Evolutionary conservation across 2,329 filamentous ascomycete species (phyloP), one percentile per base, ranked within the genome.

Genomic region (Uncinocarpus reesii): DNA sequence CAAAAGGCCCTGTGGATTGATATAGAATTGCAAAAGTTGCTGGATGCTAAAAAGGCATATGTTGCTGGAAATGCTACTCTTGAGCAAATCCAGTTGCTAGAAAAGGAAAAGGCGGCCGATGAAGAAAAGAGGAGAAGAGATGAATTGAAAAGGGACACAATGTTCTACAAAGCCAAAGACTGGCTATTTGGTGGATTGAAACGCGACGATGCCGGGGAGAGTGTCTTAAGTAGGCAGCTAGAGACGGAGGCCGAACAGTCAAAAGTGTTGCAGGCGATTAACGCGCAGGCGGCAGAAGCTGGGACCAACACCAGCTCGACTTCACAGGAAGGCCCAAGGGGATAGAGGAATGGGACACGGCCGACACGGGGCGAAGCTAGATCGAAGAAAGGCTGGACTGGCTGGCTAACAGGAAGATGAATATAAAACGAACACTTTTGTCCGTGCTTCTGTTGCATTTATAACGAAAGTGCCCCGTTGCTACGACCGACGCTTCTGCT

Each of bases 1-100:
- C 80, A 82, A 68, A 71, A 76, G 49, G 71, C 71, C 31, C 76
- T 82, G 53, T 84, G 74, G 71, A 72, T 80, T 53, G 73, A 80
- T 58, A 63, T 60, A 41, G 67, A 72, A 56, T 50, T 71, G 43
- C 60, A 65, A 53, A 60, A 57, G 20, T 60, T 72, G n/a, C 61
- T 67, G 32, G 60, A 67, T 13, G 70, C 70, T n/a, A 62, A 64
- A 38, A 55, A 61, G 38, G 69, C 69, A n/a, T 66, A 63, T 47
- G 59, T 67, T 31, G 58, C 59, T 23, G 67, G 70, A 31, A 61
- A 60, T 15, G 64, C 69, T 4, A 66, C 63, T 6, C 26, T 60
- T 20, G 66, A 70, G 50, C 66, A 71, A 49, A 49, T 72, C 42
- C 62, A 72, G 52, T 52, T 73, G 18, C 47, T 72, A 21, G 63